phyloP scores from a whole-genome alignment of 2,329 filamentous ascomycete genomes.

The Venturia pyrina region DNA sequence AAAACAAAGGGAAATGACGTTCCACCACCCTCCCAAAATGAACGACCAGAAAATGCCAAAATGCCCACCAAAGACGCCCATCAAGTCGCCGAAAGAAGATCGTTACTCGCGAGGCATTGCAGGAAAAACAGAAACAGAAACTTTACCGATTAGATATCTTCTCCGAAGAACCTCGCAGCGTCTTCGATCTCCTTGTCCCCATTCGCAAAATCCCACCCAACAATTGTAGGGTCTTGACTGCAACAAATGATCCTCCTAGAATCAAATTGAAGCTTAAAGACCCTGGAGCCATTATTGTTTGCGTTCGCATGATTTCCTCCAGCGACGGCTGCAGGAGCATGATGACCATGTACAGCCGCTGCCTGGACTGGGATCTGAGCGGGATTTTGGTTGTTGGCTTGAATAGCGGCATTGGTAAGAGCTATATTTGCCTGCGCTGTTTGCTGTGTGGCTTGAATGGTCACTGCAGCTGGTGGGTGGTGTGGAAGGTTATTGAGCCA shows the following conservation, averaged over 20 bases:
- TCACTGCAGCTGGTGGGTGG: not conserved
- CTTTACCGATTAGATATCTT: constrained; percentile 19
- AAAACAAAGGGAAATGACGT: not conserved
- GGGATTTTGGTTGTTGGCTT: constrained; percentile 11
- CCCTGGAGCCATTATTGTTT: constrained; percentile 41
- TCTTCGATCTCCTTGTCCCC: constrained; percentile 71
- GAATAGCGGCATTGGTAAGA: not conserved
- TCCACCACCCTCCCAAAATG: not conserved
- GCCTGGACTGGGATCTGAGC: constrained; percentile 14
- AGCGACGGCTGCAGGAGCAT: constrained; percentile 2
- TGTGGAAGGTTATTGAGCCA: constrained; percentile 8
- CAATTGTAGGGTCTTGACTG: constrained; percentile 81
- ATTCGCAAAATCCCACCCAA: constrained; percentile 96
- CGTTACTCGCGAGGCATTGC: not conserved
- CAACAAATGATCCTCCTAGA: constrained; percentile 88
- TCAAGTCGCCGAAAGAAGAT: not conserved
- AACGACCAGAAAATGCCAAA: not conserved
- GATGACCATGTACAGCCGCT: constrained; percentile 10
- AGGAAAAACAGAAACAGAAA: not conserved
- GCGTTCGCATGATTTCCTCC: not conserved
- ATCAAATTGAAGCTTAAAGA: constrained; percentile 97
- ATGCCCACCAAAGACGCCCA: not conserved
- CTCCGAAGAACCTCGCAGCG: constrained; percentile 65
- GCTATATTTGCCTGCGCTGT: constrained; percentile 21
- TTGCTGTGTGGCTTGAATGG: constrained; percentile 22